A percentile compares a stretch with the other conserved stretches of the same genome.
Evolutionary conservation across 179 eudicot species (phyloP).

Genomic region (Silene coronaria): DNA sequence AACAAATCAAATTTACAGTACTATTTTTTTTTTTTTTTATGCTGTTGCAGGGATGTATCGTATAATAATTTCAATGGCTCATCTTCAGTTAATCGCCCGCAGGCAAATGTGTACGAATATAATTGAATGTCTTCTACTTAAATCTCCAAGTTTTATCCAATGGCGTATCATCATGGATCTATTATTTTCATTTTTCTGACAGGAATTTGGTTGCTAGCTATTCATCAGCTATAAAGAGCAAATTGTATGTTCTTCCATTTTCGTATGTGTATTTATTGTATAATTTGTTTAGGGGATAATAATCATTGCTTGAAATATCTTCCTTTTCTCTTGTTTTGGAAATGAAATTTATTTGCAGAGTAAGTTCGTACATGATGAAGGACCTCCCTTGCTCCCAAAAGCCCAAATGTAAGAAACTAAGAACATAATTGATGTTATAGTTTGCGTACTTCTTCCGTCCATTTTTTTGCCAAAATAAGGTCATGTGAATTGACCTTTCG

Average conservation of each 20-base stretch:
- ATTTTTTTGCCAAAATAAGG: no score
- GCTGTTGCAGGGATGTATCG: slow-evolving; percentile 48
- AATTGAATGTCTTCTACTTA: background rate
- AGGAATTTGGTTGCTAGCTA: slow-evolving; percentile 68
- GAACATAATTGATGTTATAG: background rate
- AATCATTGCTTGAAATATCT: background rate
- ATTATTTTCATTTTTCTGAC: slow-evolving; percentile 9
- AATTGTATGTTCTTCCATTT: slow-evolving; percentile 34
- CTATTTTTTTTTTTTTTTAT: background rate
- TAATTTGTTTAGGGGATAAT: background rate
- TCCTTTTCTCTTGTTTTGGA: background rate
- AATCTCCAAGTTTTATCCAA: background rate
- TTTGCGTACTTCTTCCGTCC: background rate
- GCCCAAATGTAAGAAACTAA: slow-evolving; percentile 41
- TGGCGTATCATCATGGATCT: background rate
- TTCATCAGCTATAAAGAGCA: slow-evolving; percentile 35
- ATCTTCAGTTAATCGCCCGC: slow-evolving; percentile 32
- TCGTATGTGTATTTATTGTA: background rate
- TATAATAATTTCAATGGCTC: slow-evolving; percentile 53
- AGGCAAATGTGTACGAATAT: slow-evolving; percentile 45
- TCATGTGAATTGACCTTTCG: background rate
- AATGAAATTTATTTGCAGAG: slow-evolving; percentile 28
- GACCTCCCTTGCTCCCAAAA: slow-evolving; percentile 55
- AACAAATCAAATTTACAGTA: background rate
- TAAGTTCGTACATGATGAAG: slow-evolving; percentile 56